These are phyloP conservation scores for Vaccinium myrtillus DNA, from an alignment of 148 eudicot species.

Conservation along the genomic window DNA sequence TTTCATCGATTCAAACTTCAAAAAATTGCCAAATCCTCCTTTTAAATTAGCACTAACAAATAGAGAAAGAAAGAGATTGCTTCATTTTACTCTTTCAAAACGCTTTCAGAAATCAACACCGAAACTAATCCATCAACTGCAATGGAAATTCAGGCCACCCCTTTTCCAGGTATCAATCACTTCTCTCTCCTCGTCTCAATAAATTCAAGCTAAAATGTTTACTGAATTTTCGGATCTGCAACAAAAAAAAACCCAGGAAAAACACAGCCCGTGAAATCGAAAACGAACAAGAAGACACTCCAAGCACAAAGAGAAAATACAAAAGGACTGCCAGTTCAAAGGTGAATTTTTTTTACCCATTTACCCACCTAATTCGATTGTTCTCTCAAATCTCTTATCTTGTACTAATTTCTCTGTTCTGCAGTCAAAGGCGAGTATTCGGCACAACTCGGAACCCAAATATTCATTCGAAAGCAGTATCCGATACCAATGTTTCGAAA, in stretches of 20 bases:
- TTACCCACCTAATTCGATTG: neutral
- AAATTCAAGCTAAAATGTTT: neutral
- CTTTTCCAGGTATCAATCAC: neutral
- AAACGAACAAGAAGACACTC: slow-evolving; percentile 15
- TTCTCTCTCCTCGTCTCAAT: neutral
- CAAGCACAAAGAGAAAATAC: slow-evolving; percentile 18
- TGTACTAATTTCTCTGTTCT: neutral
- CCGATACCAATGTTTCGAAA: neutral
- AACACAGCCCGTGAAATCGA: slow-evolving; percentile 21
- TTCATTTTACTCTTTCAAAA: neutral
- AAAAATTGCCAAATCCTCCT: neutral
- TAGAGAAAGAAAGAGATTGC: neutral
- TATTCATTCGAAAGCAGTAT: slow-evolving; percentile 20
- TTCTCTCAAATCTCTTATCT: neutral
- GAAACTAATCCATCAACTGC: neutral
- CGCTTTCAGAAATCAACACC: neutral
- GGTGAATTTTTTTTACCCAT: slow-evolving; percentile 8
- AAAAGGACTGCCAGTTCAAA: slow-evolving; percentile 20
- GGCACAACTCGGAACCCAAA: slow-evolving; percentile 36
- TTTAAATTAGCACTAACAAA: neutral
- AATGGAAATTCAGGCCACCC: slow-evolving; percentile 14
- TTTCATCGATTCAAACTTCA: slow-evolving; percentile 8
- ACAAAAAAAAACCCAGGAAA: slow-evolving; percentile 18
- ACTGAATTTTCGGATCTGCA: too few relatives aligned
- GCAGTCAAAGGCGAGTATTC: slow-evolving; percentile 37